Evolutionary conservation across 139 green algal species (phyloP).

Genomic region (Nannochloris sp.): DNA sequence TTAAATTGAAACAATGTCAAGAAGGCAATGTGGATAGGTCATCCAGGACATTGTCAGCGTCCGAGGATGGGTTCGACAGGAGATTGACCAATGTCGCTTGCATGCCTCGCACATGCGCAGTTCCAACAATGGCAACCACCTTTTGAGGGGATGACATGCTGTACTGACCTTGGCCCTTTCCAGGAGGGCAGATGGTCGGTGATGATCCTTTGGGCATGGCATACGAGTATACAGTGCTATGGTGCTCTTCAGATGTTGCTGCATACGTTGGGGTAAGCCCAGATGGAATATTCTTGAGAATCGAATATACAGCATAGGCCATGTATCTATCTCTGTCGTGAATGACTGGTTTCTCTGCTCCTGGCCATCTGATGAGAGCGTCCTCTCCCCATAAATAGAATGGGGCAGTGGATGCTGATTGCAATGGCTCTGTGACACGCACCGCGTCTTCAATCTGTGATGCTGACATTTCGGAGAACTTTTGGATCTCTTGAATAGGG

Average conservation of each 20-base stretch:
- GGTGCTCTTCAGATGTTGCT: conserved; percentile 1
- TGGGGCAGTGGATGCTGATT: conserved; percentile 15
- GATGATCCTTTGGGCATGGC: conserved; percentile 45
- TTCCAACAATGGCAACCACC: conserved; percentile 77
- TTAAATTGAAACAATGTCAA: too few species aligned
- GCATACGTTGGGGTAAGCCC: conserved; percentile 42
- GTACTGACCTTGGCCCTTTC: conserved; percentile 61
- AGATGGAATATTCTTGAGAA: conserved; percentile 30
- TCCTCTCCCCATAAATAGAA: conserved; percentile 31
- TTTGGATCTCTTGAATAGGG: conserved; percentile 54
- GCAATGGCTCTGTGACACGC: conserved; percentile 50
- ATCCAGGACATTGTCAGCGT: too few species aligned
- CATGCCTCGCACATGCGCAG: conserved; percentile 76
- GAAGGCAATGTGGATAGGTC: too few species aligned
- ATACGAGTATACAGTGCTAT: conserved; percentile 46
- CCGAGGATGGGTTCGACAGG: not conserved
- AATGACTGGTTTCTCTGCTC: conserved; percentile 61
- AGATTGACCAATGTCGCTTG: conserved; percentile 35
- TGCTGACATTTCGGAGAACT: conserved; percentile 37
- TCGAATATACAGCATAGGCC: conserved; percentile 50
- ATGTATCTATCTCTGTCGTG: conserved; percentile 72
- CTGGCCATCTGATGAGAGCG: conserved; percentile 75
- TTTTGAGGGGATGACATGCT: conserved; percentile 19
- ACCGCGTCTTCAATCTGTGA: conserved; percentile 71
- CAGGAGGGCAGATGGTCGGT: conserved; percentile 29